phyloP scores from a whole-genome alignment of 345 rosid genomes.

The Dipteronia sinensis region DNA sequence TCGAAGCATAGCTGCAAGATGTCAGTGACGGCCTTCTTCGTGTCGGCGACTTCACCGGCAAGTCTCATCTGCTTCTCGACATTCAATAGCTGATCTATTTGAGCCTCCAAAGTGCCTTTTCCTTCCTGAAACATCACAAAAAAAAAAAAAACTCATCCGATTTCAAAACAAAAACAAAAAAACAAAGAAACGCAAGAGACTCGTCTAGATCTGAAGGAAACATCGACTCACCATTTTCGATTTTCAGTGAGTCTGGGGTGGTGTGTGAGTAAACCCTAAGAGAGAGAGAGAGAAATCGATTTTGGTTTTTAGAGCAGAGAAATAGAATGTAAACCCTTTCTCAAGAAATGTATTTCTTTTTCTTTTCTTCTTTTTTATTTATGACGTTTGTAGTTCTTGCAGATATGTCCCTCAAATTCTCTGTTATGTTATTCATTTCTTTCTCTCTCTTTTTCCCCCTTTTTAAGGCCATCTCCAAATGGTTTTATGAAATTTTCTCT shows the following conservation, averaged over 20 bases:
- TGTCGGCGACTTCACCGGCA: conserved; percentile 75
- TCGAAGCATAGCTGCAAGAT: conserved; percentile 83
- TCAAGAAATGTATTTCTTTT: conserved; percentile 4
- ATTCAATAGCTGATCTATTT: conserved; percentile 69
- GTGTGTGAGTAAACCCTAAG: background rate
- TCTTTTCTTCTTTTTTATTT: background rate
- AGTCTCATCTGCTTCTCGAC: conserved; percentile 87
- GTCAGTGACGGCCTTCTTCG: conserved; percentile 73
- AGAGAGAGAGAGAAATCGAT: background rate
- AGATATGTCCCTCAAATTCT: background rate
- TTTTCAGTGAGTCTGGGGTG: background rate
- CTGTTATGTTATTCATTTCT: background rate
- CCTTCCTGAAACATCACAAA: conserved; percentile 45
- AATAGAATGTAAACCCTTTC: background rate
- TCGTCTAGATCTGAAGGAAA: conserved; percentile 4
- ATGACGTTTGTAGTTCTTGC: background rate
- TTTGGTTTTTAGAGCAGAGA: background rate
- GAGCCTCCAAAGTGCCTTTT: conserved; percentile 48
- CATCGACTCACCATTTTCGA: conserved; percentile 26
- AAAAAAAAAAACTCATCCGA: background rate
- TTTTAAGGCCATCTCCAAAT: too few species aligned
- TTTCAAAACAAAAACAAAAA: background rate
- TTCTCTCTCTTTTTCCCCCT: too few species aligned
- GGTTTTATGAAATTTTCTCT: too few species aligned
- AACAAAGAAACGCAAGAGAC: background rate